Conservation (phyloP, 768 basidiomycete genomes). For the Grammothele lineata region DNA sequence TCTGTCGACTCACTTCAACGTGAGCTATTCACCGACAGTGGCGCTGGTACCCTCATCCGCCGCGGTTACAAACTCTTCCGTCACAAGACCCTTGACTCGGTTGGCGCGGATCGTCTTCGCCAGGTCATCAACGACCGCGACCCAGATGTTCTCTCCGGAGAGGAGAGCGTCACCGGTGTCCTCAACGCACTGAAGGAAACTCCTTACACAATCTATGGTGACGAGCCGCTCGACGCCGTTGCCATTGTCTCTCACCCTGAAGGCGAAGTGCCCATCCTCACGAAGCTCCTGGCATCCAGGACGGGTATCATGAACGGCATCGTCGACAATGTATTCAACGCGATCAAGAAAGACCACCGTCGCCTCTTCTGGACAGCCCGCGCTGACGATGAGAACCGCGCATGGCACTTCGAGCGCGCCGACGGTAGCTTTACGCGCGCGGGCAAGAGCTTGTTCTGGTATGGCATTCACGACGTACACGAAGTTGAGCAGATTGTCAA, state of each 20-base stretch:
- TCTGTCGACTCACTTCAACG: slow-evolving; percentile 89
- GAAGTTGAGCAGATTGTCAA: slow-evolving; percentile 88
- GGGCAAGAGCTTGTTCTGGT: slow-evolving; percentile 96
- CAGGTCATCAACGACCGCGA: slow-evolving; percentile 95
- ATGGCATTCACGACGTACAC: slow-evolving; percentile 84
- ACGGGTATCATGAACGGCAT: slow-evolving; percentile 91
- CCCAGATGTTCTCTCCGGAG: slow-evolving; percentile 81
- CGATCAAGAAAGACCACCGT: slow-evolving; percentile 93
- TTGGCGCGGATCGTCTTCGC: slow-evolving; percentile 92
- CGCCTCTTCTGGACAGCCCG: slow-evolving; percentile 97
- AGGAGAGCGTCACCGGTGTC: slow-evolving; percentile 82
- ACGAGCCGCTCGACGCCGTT: slow-evolving; percentile 93
- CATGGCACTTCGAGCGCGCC: slow-evolving; percentile 98
- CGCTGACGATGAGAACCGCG: slow-evolving; percentile 92
- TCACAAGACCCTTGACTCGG: slow-evolving; percentile 70
- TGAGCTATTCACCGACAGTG: slow-evolving; percentile 97
- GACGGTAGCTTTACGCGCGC: slow-evolving; percentile 97
- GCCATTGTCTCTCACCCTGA: slow-evolving; percentile 92
- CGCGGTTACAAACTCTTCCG: slow-evolving; percentile 98
- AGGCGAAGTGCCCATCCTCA: slow-evolving; percentile 86
- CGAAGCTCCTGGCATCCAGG: slow-evolving; percentile 85
- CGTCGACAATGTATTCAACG: slow-evolving; percentile 94
- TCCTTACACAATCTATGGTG: slow-evolving; percentile 95
- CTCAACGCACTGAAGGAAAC: slow-evolving; percentile 76
- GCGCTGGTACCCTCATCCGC: slow-evolving; percentile 96